Evolutionary conservation across 495 filamentous ascomycete species (phyloP).

Genomic region (Aspergillus conjunctus): DNA sequence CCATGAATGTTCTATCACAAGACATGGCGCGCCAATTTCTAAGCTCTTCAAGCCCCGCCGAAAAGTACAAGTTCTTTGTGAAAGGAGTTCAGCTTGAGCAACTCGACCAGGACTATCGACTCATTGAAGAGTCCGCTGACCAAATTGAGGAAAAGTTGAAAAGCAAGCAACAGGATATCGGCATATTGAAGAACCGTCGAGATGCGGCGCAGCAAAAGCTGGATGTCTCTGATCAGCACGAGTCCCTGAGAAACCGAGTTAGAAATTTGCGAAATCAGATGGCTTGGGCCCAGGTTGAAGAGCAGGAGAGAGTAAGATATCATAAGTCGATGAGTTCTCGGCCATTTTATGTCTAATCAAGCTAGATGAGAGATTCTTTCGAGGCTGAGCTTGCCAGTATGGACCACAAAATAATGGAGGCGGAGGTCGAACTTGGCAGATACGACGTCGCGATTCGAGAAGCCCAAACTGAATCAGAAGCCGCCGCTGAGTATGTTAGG

Average conservation of each 20-base stretch:
- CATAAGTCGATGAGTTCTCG: conserved; percentile 12
- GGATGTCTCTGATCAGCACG: conserved; percentile 59
- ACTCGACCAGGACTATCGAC: conserved; percentile 85
- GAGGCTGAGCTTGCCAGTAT: conserved; percentile 36
- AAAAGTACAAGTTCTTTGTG: conserved; percentile 97
- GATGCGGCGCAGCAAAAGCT: conserved; percentile 54
- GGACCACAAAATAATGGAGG: conserved; percentile 43
- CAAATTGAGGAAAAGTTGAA: conserved; percentile 63
- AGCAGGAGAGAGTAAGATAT: conserved; percentile 47
- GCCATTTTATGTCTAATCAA: neutral
- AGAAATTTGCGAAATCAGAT: conserved; percentile 58
- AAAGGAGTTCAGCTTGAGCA: conserved; percentile 93
- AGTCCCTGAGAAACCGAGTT: conserved; percentile 55
- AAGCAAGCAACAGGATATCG: conserved; percentile 50
- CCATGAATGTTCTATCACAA: conserved; percentile 96
- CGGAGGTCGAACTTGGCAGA: conserved; percentile 40
- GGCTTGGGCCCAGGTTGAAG: conserved; percentile 73
- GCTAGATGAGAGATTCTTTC: conserved; percentile 38
- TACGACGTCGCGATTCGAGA: conserved; percentile 48
- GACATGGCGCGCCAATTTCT: conserved; percentile 94
- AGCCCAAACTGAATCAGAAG: conserved; percentile 50
- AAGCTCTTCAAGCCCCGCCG: conserved; percentile 72
- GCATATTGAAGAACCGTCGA: conserved; percentile 45
- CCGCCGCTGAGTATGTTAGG: conserved; percentile 56
- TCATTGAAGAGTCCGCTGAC: conserved; percentile 72